These are phyloP conservation scores for Suillus plorans DNA, from an alignment of 768 basidiomycete genomes.

Conservation along the genomic window DNA sequence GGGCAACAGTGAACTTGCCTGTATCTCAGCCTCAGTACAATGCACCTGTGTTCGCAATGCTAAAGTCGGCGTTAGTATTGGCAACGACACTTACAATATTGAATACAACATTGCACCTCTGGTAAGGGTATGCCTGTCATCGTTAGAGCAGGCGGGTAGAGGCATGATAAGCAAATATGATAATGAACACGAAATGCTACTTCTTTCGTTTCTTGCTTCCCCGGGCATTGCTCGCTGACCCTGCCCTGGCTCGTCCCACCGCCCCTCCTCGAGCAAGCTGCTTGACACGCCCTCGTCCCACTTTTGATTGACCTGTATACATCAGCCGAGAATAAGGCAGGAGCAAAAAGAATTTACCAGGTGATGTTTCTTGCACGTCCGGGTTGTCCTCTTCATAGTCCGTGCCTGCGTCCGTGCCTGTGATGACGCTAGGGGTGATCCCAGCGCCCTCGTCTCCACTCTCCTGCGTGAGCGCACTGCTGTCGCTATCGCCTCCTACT, in stretches of 20 bases:
- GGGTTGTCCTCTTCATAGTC: slow-evolving; percentile 70
- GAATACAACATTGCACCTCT: not conserved
- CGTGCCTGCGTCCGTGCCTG: slow-evolving; percentile 70
- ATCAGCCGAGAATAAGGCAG: slow-evolving; percentile 15
- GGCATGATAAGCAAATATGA: not conserved
- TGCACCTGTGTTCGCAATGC: not conserved
- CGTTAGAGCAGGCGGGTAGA: not conserved
- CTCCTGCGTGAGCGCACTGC: slow-evolving; percentile 80
- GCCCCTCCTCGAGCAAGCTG: slow-evolving; percentile 20
- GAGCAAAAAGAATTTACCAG: slow-evolving; percentile 43
- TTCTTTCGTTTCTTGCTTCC: slow-evolving; percentile 33
- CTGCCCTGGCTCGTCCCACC: slow-evolving; percentile 26
- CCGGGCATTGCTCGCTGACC: slow-evolving; percentile 22
- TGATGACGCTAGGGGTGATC: slow-evolving; percentile 62
- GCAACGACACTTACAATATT: not conserved
- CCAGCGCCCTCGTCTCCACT: slow-evolving; percentile 70
- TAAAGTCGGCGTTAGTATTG: not conserved
- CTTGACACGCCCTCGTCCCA: slow-evolving; percentile 28
- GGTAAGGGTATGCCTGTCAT: not conserved
- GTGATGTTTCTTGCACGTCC: slow-evolving; percentile 58
- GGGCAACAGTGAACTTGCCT: not conserved
- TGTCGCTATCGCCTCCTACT: slow-evolving; percentile 82
- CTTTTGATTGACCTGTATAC: slow-evolving; percentile 19
- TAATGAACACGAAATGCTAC: slow-evolving; percentile 15
- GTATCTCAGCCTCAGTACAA: not conserved